A percentile compares a stretch with the other conserved stretches of the same genome.
Evolutionary conservation across 495 filamentous ascomycete species (phyloP).

Genomic region (Talaromyces thailandensis): DNA sequence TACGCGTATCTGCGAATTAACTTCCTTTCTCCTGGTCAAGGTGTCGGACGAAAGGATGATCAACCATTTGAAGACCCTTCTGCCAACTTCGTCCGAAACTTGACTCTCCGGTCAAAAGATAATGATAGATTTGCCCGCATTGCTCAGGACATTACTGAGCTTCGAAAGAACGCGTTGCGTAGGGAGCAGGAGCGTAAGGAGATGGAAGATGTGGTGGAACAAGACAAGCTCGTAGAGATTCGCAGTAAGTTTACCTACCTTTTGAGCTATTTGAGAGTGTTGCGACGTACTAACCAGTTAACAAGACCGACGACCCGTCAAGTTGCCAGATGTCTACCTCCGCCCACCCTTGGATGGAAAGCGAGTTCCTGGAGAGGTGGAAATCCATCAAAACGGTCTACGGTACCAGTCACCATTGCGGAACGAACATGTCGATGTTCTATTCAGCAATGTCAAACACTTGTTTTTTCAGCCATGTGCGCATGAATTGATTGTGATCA

Average conservation of each 20-base stretch:
- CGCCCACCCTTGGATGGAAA: slow-evolving; percentile 93
- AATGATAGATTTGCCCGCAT: slow-evolving; percentile 81
- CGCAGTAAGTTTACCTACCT: slow-evolving; percentile 49
- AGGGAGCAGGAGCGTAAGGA: slow-evolving; percentile 98
- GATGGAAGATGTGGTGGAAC: slow-evolving; percentile 99
- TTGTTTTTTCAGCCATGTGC: slow-evolving; percentile 97
- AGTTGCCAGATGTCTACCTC: slow-evolving; percentile 85
- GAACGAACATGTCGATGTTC: slow-evolving; percentile 78
- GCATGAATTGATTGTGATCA: slow-evolving; percentile 94
- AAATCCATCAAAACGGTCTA: slow-evolving; percentile 98
- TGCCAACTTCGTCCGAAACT: slow-evolving; percentile 89
- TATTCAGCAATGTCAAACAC: slow-evolving; percentile 98
- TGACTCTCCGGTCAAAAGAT: slow-evolving; percentile 89
- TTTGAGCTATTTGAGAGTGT: slow-evolving; percentile 4
- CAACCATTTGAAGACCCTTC: slow-evolving; percentile 95
- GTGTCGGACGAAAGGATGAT: slow-evolving; percentile 95
- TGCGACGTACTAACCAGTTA: slow-evolving; percentile 17
- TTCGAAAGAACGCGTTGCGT: slow-evolving; percentile 83
- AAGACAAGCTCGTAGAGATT: slow-evolving; percentile 91
- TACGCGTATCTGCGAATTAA: slow-evolving; percentile 93
- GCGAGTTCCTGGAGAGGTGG: slow-evolving; percentile 86
- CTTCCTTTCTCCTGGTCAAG: slow-evolving; percentile 93
- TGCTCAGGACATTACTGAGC: slow-evolving; percentile 79
- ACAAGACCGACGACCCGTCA: slow-evolving; percentile 73
- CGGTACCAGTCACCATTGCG: slow-evolving; percentile 86